Base-by-base conservation (phyloP, 2,329 filamentous ascomycete genomes). In the Biscogniauxia marginata region DNA sequence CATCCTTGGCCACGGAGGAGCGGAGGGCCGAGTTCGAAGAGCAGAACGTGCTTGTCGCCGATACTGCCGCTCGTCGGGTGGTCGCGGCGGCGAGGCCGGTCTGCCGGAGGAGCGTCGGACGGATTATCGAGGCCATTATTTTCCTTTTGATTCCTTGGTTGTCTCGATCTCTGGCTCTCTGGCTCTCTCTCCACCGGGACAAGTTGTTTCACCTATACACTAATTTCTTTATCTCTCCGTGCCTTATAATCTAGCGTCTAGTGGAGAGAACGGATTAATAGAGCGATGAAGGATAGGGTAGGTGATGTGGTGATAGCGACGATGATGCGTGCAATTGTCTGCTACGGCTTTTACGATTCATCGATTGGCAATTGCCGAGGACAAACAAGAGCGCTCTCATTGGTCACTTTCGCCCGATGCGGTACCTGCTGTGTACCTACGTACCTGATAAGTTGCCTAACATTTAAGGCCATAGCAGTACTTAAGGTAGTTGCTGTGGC, bases 51-150 rank as follows among this genome's bases (percentile, higher is more conserved):
- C 63, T 63, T 50, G 59, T 63, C 55, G 70, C 19, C 49, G 56
- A 22, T n/a, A 55, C 30, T 16, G 30, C 69, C 62, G 69, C 70
- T 68, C 69, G 72, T 66, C 75, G 74, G 64, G 73, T 70, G 47
- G 72, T 70, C 47, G 72, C 65, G 53, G 71, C 70, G 64, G 75
- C 74, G 64, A 78, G 67, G 63, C 73, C 74, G 51, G 79, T 74
- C 75, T 83, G 82, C 73, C 81, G 78, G 57, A 85, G 77, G 72
- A 84, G 73, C 63, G 78, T 73, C 54, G 82, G 76, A 69, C 82
- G 81, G 68, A 79, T 73, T 67, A 84, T 73, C 55, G 83, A 85
- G 63, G 82, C 82, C 83, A 86, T 86, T 57, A 53, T 39, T 39
- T 16, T 39, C 2, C n/a, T 6, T 39, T 39, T 3, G 25, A 9